These are phyloP conservation scores for Phascolomyces articulosus DNA, from an alignment of 371 early-diverging fungal genomes.

Conservation along the genomic window DNA sequence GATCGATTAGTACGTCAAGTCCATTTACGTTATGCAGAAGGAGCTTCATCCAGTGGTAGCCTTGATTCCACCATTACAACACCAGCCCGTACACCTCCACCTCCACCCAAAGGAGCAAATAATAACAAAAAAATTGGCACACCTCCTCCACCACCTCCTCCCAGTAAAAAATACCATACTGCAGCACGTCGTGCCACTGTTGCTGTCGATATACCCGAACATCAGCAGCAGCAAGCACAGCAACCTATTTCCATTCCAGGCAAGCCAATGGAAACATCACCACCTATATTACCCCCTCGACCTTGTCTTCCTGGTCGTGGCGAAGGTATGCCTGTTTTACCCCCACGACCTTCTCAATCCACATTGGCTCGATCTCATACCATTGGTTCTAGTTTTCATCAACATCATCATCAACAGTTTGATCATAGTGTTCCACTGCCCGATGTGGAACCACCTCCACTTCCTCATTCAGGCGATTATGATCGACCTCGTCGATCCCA, in stretches of 20 bases:
- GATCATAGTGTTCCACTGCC: background rate
- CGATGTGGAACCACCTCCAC: background rate
- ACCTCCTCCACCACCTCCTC: slow-evolving; percentile 46
- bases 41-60: background rate
- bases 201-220: slow-evolving; percentile 2
- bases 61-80: background rate
- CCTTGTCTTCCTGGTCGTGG: slow-evolving; percentile 1
- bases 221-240: background rate
- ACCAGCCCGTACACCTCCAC: slow-evolving; percentile 1
- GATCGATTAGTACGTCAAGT: slow-evolving; percentile 13
- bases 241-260: background rate
- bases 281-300: slow-evolving; percentile 20
- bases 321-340: slow-evolving; percentile 33
- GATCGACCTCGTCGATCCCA: slow-evolving; percentile 11
- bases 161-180: slow-evolving; percentile 44
- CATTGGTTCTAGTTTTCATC: slow-evolving; percentile 1
- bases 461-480: background rate
- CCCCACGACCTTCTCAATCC: slow-evolving; percentile 42
- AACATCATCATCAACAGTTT: background rate
- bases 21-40: slow-evolving; percentile 11
- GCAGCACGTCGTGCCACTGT: slow-evolving; percentile 20
- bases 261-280: slow-evolving; percentile 4
- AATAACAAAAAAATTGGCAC: slow-evolving; percentile 15
- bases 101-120: slow-evolving; percentile 14
- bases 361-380: slow-evolving; percentile 43